Conservation (phyloP, 2,329 filamentous ascomycete genomes). For the Bimuria novae-zelandiae region DNA sequence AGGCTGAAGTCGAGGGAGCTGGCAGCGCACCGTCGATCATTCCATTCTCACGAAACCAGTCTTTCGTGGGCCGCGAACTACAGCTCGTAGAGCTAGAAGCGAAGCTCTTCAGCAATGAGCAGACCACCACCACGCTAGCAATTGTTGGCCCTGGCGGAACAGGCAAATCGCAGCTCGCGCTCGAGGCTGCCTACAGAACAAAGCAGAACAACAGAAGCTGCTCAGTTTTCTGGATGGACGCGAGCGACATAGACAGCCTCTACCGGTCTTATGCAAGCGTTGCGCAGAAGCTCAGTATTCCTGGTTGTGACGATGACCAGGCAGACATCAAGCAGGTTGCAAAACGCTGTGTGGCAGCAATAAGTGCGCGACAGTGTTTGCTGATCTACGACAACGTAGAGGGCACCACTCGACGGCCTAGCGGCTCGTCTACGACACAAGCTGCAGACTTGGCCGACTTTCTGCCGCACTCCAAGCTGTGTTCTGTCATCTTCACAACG, state of each 20-base stretch:
- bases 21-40: slow-evolving; percentile 25
- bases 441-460: slow-evolving; percentile 21
- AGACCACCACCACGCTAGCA: neutral
- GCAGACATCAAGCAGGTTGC: slow-evolving; percentile 19
- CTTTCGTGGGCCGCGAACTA: slow-evolving; percentile 29
- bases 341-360: slow-evolving; percentile 15
- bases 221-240: slow-evolving; percentile 50
- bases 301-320: slow-evolving; percentile 18
- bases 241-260: slow-evolving; percentile 46
- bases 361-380: slow-evolving; percentile 10
- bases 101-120: slow-evolving; percentile 16
- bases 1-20: neutral
- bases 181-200: neutral
- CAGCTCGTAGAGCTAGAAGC: slow-evolving; percentile 34
- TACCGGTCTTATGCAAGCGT: slow-evolving; percentile 40
- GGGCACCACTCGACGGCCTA: slow-evolving; percentile 9
- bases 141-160: neutral
- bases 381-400: slow-evolving; percentile 38
- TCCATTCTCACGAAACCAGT: slow-evolving; percentile 31
- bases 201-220: neutral
- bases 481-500: slow-evolving; percentile 26
- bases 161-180: slow-evolving; percentile 1
- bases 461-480: slow-evolving; percentile 20
- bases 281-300: slow-evolving; percentile 34
- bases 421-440: slow-evolving; percentile 7